These are phyloP conservation scores for Solanum clarkiae DNA, from an alignment of 257 asterid genomes.

Conservation along the genomic window DNA sequence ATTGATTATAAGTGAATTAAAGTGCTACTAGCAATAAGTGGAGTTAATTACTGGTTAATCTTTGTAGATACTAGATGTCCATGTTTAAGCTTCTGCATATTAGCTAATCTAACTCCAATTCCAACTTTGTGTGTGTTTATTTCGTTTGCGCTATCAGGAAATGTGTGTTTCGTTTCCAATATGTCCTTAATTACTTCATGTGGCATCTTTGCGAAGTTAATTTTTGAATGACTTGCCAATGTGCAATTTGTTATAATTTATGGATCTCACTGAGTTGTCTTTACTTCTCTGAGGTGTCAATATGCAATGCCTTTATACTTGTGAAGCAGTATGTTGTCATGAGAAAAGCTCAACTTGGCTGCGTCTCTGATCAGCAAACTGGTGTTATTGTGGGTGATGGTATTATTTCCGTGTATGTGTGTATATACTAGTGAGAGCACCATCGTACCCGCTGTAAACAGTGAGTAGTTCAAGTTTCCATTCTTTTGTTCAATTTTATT, in stretches of 20 bases:
- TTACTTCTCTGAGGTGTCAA: neutral
- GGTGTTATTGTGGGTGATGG: neutral
- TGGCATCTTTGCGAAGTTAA: neutral
- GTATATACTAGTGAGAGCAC: neutral
- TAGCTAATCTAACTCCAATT: neutral
- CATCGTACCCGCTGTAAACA: neutral
- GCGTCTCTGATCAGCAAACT: neutral
- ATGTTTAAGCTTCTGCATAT: neutral
- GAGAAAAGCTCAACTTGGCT: neutral
- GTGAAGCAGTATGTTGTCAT: neutral
- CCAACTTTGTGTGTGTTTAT: neutral
- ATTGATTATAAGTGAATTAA: neutral
- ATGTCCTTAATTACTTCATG: neutral
- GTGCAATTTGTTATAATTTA: neutral
- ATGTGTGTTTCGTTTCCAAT: neutral
- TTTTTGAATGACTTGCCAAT: neutral
- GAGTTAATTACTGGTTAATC: neutral
- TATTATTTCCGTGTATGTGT: neutral
- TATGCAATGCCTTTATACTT: neutral
- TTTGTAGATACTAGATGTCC: neutral
- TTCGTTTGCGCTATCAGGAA: neutral
- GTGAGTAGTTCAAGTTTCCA: neutral
- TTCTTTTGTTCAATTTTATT: neutral
- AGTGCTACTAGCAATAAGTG: neutral
- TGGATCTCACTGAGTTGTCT: neutral